phyloP scores from a whole-genome alignment of 2,329 filamentous ascomycete genomes.

The Xylaria sp. region DNA sequence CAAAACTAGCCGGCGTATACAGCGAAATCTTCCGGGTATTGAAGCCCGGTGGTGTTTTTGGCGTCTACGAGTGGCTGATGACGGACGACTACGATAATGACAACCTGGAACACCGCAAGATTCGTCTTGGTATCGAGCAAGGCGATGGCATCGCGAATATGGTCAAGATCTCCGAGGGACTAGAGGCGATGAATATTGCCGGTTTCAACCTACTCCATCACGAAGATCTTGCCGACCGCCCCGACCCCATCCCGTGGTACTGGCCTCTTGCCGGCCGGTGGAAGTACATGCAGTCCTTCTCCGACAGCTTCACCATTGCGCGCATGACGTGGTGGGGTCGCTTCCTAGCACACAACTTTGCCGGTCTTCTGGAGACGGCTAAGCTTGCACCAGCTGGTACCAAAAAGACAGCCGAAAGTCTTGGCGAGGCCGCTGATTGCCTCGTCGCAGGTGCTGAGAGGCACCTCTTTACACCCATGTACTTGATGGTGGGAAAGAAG shows the following conservation, averaged over 20 bases:
- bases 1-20: conserved; percentile 90
- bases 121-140: conserved; percentile 93
- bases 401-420: conserved; percentile 92
- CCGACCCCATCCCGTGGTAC: conserved; percentile 87
- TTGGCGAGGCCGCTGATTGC: conserved; percentile 83
- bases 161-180: conserved; percentile 84
- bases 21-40: conserved; percentile 93
- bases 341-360: conserved; percentile 76
- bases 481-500: conserved; percentile 94
- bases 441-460: conserved; percentile 86
- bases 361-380: conserved; percentile 79
- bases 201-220: conserved; percentile 86
- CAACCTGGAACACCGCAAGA: conserved; percentile 85
- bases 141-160: conserved; percentile 98
- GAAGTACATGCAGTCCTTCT: conserved; percentile 80
- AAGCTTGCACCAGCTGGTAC: conserved; percentile 83
- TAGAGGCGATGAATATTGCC: conserved; percentile 84
- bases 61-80: conserved; percentile 99
- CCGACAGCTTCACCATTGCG: conserved; percentile 83
- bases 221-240: conserved; percentile 85
- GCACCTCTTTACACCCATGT: conserved; percentile 99
- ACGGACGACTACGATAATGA: conserved; percentile 93
- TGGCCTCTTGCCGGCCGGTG: conserved; percentile 89
- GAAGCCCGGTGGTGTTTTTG: conserved; percentile 95
- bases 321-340: conserved; percentile 91